A percentile compares a stretch with the other conserved stretches of the same genome.
Conservation (phyloP, 768 basidiomycete genomes). For the Lactarius quietus region DNA sequence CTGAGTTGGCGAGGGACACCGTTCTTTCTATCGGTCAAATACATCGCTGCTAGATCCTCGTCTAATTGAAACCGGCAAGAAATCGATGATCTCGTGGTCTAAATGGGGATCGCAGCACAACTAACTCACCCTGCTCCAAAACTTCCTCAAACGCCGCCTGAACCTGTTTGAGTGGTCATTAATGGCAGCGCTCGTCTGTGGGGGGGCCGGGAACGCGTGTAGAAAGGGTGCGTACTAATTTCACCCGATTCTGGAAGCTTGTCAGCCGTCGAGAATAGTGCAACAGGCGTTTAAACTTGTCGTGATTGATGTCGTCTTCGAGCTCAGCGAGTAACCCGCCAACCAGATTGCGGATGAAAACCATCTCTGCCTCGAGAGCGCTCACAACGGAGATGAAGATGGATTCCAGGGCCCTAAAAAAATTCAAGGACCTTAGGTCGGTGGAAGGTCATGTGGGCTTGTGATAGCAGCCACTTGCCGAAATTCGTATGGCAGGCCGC, state of each 20-base stretch:
- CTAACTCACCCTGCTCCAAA: constrained; percentile 68
- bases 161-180: constrained; percentile 46
- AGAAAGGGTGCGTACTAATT: constrained; percentile 49
- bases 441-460: constrained; percentile 22
- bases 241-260: constrained; percentile 88
- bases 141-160: constrained; percentile 91
- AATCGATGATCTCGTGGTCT: not conserved
- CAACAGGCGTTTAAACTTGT: constrained; percentile 86
- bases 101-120: constrained; percentile 2
- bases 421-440: constrained; percentile 4
- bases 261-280: constrained; percentile 88
- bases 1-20: constrained; percentile 53
- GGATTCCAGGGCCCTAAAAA: constrained; percentile 80
- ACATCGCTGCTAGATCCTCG: constrained; percentile 94
- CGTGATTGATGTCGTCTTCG: constrained; percentile 93
- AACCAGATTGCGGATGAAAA: constrained; percentile 87
- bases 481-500: constrained; percentile 82
- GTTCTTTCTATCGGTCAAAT: constrained; percentile 81
- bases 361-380: constrained; percentile 95
- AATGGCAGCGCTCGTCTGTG: constrained; percentile 5
- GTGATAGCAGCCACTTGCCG: constrained; percentile 45
- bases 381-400: constrained; percentile 87
- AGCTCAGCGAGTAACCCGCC: constrained; percentile 88
- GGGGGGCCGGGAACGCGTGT: constrained; percentile 5
- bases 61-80: constrained; percentile 44